phyloP scores from a whole-genome alignment of 2,329 filamentous ascomycete genomes.

The Lojkania enalia region DNA sequence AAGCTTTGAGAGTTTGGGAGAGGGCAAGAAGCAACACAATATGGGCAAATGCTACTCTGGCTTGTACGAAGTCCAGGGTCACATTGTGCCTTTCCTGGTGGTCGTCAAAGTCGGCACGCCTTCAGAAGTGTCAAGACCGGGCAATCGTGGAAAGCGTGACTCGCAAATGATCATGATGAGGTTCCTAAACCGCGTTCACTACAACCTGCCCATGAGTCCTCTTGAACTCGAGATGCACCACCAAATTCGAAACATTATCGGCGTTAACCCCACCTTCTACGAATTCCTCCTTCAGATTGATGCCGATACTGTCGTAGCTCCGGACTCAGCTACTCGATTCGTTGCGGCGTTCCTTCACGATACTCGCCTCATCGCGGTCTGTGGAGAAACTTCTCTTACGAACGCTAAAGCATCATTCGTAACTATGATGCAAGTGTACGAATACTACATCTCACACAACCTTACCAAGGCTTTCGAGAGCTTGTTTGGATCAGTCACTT shows the following conservation, averaged over 20 bases:
- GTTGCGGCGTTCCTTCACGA: constrained; percentile 89
- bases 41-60: constrained; percentile 99
- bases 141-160: constrained; percentile 98
- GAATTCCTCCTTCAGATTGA: constrained; percentile 97
- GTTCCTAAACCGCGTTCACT: constrained; percentile 98
- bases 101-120: constrained; percentile 93
- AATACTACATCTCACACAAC: constrained; percentile 99
- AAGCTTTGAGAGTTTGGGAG: constrained; percentile 94
- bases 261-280: constrained; percentile 97
- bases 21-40: constrained; percentile 97
- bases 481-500: constrained; percentile 95
- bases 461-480: constrained; percentile 96
- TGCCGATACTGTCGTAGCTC: constrained; percentile 90
- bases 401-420: constrained; percentile 93
- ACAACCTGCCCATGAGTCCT: constrained; percentile 94
- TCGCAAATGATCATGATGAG: constrained; percentile 99
- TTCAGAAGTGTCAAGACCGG: constrained; percentile 72
- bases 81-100: constrained; percentile 97
- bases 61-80: constrained; percentile 94
- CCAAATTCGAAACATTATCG: constrained; percentile 97
- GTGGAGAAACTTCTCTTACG: constrained; percentile 89
- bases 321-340: constrained; percentile 88
- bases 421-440: constrained; percentile 99
- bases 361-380: constrained; percentile 89
- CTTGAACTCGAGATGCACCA: constrained; percentile 98